Percentiles rank a stretch among this genome's conserved stretches.
phyloP scores from a whole-genome alignment of 257 asterid species.

The Ilex asprella region DNA sequence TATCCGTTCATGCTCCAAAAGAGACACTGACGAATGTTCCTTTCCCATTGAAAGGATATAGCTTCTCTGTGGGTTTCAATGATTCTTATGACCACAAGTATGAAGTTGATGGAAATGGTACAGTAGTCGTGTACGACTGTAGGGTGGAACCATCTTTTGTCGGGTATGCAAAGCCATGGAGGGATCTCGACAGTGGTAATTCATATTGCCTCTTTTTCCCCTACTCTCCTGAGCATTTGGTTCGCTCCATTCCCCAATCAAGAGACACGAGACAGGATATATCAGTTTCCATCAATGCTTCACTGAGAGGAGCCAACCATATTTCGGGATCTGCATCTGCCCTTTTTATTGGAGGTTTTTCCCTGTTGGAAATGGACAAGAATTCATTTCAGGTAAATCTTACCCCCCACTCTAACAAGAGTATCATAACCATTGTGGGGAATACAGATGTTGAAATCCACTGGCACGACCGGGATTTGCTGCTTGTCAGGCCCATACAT shows the following conservation, averaged over 20 bases:
- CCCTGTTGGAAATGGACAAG: constrained; percentile 45
- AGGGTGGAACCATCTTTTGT: constrained; percentile 52
- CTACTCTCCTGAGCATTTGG: constrained; percentile 61
- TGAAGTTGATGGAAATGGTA: constrained; percentile 25
- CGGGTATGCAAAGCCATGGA: constrained; percentile 70
- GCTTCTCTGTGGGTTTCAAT: constrained; percentile 47
- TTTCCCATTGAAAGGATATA: constrained; percentile 59
- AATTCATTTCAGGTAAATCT: constrained; percentile 44
- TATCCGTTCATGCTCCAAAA: constrained; percentile 57
- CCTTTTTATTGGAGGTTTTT: constrained; percentile 69
- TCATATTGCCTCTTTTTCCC: constrained; percentile 71
- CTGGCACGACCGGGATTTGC: constrained; percentile 46
- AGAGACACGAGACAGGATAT: constrained; percentile 26
- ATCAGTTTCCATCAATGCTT: constrained; percentile 53
- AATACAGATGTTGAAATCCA: constrained; percentile 54
- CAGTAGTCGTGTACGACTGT: constrained; percentile 38
- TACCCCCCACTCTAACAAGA: constrained; percentile 34
- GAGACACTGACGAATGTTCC: constrained; percentile 69
- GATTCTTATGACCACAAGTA: constrained; percentile 19
- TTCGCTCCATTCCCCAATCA: constrained; percentile 26
- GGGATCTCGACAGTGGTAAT: constrained; percentile 44
- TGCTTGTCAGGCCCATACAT: constrained; percentile 33
- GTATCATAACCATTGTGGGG: constrained; percentile 55
- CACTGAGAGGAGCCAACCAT: constrained; percentile 39
- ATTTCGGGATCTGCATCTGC: constrained; percentile 71